These are phyloP conservation scores for Penicillium odoratum DNA, from an alignment of 495 filamentous ascomycete genomes.

Conservation along the genomic window DNA sequence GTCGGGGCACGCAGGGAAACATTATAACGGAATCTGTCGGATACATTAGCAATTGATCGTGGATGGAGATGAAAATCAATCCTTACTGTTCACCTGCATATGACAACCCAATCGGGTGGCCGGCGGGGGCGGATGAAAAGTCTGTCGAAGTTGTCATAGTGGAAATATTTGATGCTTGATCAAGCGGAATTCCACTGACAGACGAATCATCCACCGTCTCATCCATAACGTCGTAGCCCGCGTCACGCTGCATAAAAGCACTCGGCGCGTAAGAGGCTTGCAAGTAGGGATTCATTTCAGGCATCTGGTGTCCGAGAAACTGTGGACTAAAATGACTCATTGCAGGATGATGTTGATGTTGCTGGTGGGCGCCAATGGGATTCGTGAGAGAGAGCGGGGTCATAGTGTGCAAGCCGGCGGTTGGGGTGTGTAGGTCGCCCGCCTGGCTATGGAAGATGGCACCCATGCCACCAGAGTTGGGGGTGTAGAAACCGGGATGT, in stretches of 20 bases:
- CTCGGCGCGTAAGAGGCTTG: constrained; percentile 72
- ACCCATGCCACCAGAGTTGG: constrained; percentile 82
- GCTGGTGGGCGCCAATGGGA: constrained; percentile 42
- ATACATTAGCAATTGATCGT: constrained; percentile 7
- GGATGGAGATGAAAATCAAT: neutral
- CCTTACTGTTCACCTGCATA: constrained; percentile 54
- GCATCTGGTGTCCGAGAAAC: constrained; percentile 66
- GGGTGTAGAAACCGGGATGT: constrained; percentile 81
- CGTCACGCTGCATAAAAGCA: constrained; percentile 73
- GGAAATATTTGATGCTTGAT: constrained; percentile 22
- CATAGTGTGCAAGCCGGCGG: constrained; percentile 59
- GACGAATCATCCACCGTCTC: constrained; percentile 62
- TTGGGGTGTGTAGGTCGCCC: constrained; percentile 88
- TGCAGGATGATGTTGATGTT: constrained; percentile 32
- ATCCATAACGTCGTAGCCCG: constrained; percentile 75
- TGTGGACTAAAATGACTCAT: constrained; percentile 28
- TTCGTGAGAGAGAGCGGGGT: constrained; percentile 82
- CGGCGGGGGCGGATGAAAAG: constrained; percentile 17
- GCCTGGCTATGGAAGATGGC: constrained; percentile 79
- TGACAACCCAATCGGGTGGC: constrained; percentile 12
- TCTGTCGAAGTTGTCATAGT: constrained; percentile 30
- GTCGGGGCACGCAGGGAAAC: constrained; percentile 92
- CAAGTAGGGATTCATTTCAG: constrained; percentile 72
- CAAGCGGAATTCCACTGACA: constrained; percentile 46
- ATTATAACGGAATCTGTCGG: constrained; percentile 82